Evolutionary conservation across 345 rosid species (phyloP), one percentile per base, ranked within the genome.

Genomic region (Aethionema arabicum): DNA sequence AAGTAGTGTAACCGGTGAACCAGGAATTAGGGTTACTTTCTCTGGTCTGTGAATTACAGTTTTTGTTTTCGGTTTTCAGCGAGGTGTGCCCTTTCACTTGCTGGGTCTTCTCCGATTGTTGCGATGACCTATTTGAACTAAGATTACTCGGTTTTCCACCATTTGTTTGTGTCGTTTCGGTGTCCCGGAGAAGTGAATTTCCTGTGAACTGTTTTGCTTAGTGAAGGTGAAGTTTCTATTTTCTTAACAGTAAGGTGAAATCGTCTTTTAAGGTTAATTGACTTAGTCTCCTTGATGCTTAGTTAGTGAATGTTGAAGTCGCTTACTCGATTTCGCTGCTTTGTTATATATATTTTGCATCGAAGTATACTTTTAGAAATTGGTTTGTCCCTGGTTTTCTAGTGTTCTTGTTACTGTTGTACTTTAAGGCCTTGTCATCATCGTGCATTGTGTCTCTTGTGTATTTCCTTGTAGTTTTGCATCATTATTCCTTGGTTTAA

Each of bases 1-100:
- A 21, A 56, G 13, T 66, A 31, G 70, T 12, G 54, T 29, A 29
- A 54, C 67, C 39, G 38, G 8, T 54, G 49, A 46, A 61, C 16
- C 43, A 53, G 13, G 33, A 56, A 27, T 70, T 70, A 70, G 74
- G 74, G 69, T 50, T 69, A 31, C 33, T 35, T 6, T 10, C 50
- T 55, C 14, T 45, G 11, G 11, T 6, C 11, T 2, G 11, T 37
- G 40, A 37, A 21, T 21, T 21, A 21, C 27, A 21, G 27, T 21
- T 21, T 21, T 1, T 37, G 2, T 37, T 2, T 37, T 37, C 11
- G 11, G 2, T 21, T 21, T 2, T 21, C 2, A 21, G 27, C 27
- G 27, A 2, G 27, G 27, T 21, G 27, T 21, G 27, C 1, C 27
- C 27, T 1, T 21, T 21, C 27, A 21, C 27, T 21, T 21, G 27